Conservation (phyloP, 768 basidiomycete genomes). For the Leccinellum rugosiceps region DNA sequence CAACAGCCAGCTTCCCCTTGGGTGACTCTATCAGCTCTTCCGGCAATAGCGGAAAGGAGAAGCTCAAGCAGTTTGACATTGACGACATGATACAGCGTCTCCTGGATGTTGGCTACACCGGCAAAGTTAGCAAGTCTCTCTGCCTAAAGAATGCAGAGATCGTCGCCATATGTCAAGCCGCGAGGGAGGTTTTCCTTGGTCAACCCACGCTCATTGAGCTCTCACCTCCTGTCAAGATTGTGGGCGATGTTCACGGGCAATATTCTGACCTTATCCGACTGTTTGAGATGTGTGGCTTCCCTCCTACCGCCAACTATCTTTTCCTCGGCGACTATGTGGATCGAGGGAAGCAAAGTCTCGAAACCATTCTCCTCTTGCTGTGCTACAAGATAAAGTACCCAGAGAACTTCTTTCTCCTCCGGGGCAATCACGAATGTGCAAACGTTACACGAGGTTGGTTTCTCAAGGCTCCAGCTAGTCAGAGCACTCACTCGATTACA, state of each 20-base stretch:
- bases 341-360: conserved; percentile 95
- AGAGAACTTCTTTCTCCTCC: conserved; percentile 96
- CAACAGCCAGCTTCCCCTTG: conserved; percentile 38
- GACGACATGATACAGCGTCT: conserved; percentile 98
- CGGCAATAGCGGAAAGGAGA: conserved; percentile 50
- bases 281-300: conserved; percentile 99
- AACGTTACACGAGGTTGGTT: conserved; percentile 94
- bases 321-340: conserved; percentile 99
- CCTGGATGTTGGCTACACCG: conserved; percentile 94
- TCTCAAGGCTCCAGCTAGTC: conserved; percentile 9
- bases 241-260: conserved; percentile 98
- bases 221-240: conserved; percentile 97
- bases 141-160: conserved; percentile 97
- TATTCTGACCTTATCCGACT: conserved; percentile 97
- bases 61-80: conserved; percentile 76
- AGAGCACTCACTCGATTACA: conserved; percentile 32
- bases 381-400: conserved; percentile 99
- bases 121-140: conserved; percentile 95
- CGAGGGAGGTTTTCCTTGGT: conserved; percentile 91
- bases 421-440: conserved; percentile 99
- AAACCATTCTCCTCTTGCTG: conserved; percentile 92
- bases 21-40: conserved; percentile 34
- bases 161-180: conserved; percentile 88
- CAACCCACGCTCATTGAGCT: conserved; percentile 98
- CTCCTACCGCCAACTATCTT: conserved; percentile 94